Conservation (phyloP, 139 green algal species). For the Eudorina sp. region DNA sequence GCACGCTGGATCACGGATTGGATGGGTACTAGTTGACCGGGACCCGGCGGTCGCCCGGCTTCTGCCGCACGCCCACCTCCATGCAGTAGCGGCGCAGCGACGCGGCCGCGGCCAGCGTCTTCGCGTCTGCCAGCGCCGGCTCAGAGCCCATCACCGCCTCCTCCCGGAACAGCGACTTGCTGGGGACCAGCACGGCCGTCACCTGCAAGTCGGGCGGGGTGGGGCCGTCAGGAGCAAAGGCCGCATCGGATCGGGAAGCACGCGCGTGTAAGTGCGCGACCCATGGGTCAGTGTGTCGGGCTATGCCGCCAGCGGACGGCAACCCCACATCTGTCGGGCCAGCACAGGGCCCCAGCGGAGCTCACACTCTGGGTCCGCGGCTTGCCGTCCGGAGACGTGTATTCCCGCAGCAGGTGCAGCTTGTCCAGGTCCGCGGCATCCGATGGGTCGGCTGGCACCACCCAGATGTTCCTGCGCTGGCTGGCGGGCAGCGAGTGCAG, state of each 20-base stretch:
- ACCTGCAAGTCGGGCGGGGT: background rate
- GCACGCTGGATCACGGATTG: background rate
- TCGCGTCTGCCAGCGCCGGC: conserved; percentile 21
- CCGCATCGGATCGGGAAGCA: too few relatives aligned
- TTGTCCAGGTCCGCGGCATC: conserved; percentile 11
- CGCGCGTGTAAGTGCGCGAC: too few relatives aligned
- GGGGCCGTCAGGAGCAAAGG: background rate
- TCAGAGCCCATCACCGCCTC: background rate
- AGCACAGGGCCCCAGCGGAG: background rate
- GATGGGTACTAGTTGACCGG: too few relatives aligned
- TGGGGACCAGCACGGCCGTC: conserved; percentile 1
- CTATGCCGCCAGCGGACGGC: too few relatives aligned
- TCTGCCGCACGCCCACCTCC: background rate
- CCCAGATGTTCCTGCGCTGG: background rate
- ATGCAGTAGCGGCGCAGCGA: conserved; percentile 26
- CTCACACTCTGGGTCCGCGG: background rate
- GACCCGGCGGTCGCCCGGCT: too few relatives aligned
- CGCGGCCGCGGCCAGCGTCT: conserved; percentile 28
- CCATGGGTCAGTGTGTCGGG: too few relatives aligned
- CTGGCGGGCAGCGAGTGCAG: background rate
- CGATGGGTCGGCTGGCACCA: conserved; percentile 12
- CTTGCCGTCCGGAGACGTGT: too few relatives aligned
- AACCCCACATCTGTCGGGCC: too few relatives aligned
- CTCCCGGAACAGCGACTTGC: background rate
- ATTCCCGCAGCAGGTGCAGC: too few relatives aligned